These are phyloP conservation scores for Aspergillus carlsbadensis DNA, from an alignment of 495 filamentous ascomycete species.

Conservation along the genomic window DNA sequence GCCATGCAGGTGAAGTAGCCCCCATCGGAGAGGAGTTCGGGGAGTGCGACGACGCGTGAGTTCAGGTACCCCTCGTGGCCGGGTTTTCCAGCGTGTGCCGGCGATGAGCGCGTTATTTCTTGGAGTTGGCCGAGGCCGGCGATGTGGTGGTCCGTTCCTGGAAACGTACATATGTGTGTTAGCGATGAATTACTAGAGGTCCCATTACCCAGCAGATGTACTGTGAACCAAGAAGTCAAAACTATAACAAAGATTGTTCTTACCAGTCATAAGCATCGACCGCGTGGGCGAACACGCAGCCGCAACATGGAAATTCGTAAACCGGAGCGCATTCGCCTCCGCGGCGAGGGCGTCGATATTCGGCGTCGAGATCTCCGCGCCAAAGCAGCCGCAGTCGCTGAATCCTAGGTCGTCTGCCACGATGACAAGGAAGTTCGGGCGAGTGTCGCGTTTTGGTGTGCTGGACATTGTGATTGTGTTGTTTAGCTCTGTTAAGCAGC, in stretches of 20 bases:
- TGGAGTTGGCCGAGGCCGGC: constrained; percentile 47
- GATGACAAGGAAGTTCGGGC: constrained; percentile 63
- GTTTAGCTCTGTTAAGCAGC: too few relatives aligned
- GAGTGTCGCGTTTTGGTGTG: constrained; percentile 10
- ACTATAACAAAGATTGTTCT: too few relatives aligned
- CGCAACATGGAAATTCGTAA: constrained; percentile 63
- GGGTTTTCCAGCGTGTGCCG: constrained; percentile 52
- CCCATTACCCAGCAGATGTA: too few relatives aligned
- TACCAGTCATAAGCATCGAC: constrained; percentile 55
- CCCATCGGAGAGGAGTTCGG: constrained; percentile 58
- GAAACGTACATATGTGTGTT: too few relatives aligned
- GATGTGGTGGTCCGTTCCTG: constrained; percentile 45
- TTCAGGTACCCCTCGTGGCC: constrained; percentile 68
- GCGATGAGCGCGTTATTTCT: constrained; percentile 48
- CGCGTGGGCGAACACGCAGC: constrained; percentile 64
- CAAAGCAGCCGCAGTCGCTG: constrained; percentile 60
- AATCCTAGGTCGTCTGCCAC: constrained; percentile 65
- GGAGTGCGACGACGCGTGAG: constrained; percentile 58
- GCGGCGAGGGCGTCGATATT: constrained; percentile 57
- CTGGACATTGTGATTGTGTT: too few relatives aligned
- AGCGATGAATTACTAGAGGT: too few relatives aligned
- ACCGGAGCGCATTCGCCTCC: constrained; percentile 45
- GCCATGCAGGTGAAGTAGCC: constrained; percentile 64
- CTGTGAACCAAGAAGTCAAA: too few relatives aligned
- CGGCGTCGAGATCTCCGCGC: constrained; percentile 62